Conservation (phyloP, 179 eudicot species). For the Drosera spatulata region DNA sequence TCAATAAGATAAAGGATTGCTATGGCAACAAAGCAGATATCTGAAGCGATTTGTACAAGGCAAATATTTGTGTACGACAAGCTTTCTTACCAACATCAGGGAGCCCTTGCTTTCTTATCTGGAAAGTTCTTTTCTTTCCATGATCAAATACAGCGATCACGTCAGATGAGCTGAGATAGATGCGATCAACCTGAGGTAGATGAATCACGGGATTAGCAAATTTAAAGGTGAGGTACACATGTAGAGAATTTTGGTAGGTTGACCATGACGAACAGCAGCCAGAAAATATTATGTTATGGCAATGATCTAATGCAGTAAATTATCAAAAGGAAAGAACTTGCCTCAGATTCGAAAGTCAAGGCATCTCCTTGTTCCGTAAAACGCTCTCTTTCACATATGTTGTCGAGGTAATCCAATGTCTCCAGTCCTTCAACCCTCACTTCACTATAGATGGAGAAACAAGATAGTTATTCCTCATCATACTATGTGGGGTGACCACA, state of each 20-base stretch:
- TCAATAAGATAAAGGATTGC: no score
- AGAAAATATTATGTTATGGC: no score
- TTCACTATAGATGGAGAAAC: slow-evolving; percentile 38
- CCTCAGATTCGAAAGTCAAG: slow-evolving; percentile 70
- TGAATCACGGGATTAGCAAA: not conserved
- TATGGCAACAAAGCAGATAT: no score
- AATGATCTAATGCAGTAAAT: no score
- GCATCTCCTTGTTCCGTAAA: slow-evolving; percentile 38
- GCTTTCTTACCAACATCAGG: slow-evolving; percentile 66
- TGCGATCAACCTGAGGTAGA: slow-evolving; percentile 45
- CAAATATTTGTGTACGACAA: no score
- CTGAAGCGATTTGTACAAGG: no score
- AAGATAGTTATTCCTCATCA: not conserved
- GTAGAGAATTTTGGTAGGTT: no score
- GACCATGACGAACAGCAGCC: no score
- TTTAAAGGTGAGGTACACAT: not conserved
- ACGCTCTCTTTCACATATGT: slow-evolving; percentile 47
- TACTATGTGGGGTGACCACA: not conserved
- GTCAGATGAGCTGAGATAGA: slow-evolving; percentile 59
- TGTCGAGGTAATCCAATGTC: slow-evolving; percentile 80
- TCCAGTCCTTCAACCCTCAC: slow-evolving; percentile 95
- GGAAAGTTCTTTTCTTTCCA: slow-evolving; percentile 65
- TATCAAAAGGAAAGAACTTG: slow-evolving; percentile 7
- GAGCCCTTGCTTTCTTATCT: slow-evolving; percentile 73
- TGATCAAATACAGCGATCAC: slow-evolving; percentile 66